Percentiles rank a stretch among this genome's conserved stretches.
Evolutionary conservation across 2,329 filamentous ascomycete genomes (phyloP).

Genomic region (Aspergillus costaricaensis): DNA sequence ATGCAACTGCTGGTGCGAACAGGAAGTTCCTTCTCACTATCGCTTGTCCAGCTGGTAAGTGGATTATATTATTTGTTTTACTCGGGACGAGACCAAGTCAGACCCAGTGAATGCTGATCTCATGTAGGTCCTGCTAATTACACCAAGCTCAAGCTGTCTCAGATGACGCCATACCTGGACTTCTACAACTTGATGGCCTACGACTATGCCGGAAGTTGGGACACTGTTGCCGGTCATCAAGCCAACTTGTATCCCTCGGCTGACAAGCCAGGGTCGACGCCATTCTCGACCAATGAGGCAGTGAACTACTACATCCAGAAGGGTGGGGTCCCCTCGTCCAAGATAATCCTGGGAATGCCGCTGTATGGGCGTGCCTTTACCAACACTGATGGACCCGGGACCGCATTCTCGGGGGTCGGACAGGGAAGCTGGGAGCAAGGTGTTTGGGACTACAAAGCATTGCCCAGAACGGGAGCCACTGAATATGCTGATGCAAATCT

Average conservation of each 20-base stretch:
- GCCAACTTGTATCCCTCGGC: slow-evolving; percentile 70
- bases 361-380: slow-evolving; percentile 89
- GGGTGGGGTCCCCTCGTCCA: slow-evolving; percentile 62
- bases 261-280: slow-evolving; percentile 66
- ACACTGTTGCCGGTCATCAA: slow-evolving; percentile 71
- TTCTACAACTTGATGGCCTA: slow-evolving; percentile 73
- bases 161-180: slow-evolving; percentile 52
- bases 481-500: slow-evolving; percentile 65
- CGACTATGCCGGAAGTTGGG: slow-evolving; percentile 84
- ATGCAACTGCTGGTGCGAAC: slow-evolving; percentile 41
- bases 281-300: slow-evolving; percentile 73
- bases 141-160: slow-evolving; percentile 43
- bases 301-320: slow-evolving; percentile 68
- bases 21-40: slow-evolving; percentile 52
- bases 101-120: background rate
- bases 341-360: slow-evolving; percentile 91
- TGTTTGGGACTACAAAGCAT: slow-evolving; percentile 83
- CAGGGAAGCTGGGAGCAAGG: slow-evolving; percentile 77
- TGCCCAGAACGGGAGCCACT: slow-evolving; percentile 68
- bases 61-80: background rate
- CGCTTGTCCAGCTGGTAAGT: slow-evolving; percentile 49
- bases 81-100: background rate
- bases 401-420: slow-evolving; percentile 71
- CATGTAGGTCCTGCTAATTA: slow-evolving; percentile 44
- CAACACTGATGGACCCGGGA: slow-evolving; percentile 74